Conservation (phyloP, 2,329 filamentous ascomycete genomes). For the Colletotrichum sp. region DNA sequence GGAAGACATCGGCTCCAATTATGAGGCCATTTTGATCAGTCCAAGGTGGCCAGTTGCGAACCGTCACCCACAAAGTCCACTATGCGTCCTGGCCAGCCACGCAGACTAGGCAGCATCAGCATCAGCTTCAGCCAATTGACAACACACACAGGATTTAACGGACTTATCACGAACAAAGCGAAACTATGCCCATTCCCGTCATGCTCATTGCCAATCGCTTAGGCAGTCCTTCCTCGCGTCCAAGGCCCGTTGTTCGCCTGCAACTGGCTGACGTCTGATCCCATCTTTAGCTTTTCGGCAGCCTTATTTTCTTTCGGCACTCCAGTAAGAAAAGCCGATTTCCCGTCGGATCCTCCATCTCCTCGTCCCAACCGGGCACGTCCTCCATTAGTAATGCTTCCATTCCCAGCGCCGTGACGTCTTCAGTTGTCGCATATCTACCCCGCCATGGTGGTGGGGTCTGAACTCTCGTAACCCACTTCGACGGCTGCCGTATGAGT, state of each 20-base stretch:
- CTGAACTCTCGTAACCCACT: not conserved
- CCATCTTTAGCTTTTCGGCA: not conserved
- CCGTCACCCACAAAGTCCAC: not conserved
- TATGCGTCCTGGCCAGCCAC: not conserved
- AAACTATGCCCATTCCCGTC: not conserved
- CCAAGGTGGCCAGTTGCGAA: not conserved
- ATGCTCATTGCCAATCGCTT: not conserved
- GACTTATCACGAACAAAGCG: not conserved
- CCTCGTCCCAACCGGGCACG: not conserved
- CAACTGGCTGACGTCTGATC: not conserved
- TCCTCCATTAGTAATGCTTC: not conserved
- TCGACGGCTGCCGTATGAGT: not conserved
- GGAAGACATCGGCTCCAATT: not conserved
- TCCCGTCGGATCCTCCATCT: not conserved
- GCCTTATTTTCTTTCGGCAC: not conserved
- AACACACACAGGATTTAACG: not conserved
- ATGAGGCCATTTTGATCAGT: not conserved
- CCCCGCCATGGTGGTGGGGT: slow-evolving; percentile 19
- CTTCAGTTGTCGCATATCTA: slow-evolving; percentile 1
- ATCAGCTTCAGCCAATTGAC: not conserved
- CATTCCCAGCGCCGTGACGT: slow-evolving; percentile 1
- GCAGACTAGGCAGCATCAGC: not conserved
- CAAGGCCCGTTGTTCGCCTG: not conserved
- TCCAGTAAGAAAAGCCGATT: not conserved
- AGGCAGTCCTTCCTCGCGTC: not conserved